Base-by-base conservation (phyloP, 1,284 basidiomycete genomes). In the Ganoderma lucidum region DNA sequence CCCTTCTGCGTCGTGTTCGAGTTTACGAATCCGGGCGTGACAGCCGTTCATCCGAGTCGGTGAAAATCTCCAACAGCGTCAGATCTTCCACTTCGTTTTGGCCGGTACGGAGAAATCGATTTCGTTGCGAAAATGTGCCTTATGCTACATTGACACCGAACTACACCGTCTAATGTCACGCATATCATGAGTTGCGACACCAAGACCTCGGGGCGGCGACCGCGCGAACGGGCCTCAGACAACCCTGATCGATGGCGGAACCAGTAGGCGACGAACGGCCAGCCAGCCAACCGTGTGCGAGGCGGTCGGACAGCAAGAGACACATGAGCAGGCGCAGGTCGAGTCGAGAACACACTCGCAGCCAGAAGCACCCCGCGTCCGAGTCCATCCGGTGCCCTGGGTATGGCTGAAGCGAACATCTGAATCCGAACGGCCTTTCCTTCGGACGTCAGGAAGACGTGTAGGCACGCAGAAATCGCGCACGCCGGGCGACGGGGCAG, bases 371-470 rank as follows among this genome's bases (percentile, higher is more conserved):
- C 61, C 23, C 8, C 23, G 37, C 58, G 37, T 60, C 32, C 58
- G 41, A 1, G 23, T 23, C 23, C 1, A 1, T 23, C 44, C n/a
- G 30, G 61, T 59, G 60, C 41, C 44, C 60, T 65, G 67, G 60
- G 45, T 66, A 44, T n/a, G 35, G 39, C 28, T 15, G 42, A 5
- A 6, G 42, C 15, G 42, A 8, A 15, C 41, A 35, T 10, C 30
- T 51, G 59, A 45, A 45, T 63, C 41, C 67, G 65, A 53, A 62
- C 23, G 44, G 56, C 23, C 23, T 63, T 60, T 62, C 48, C 61
- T 62, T 48, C 56, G 59, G 62, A 41, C 62, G 35, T 15, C 45
- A 62, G 23, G 63, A 68, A 64, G 66, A 35, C 56, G 64, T 23
- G 23, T 3, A 51, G 17, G 55, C 32, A 17, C 58, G 42, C 58